Percentiles rank a stretch among this genome's conserved stretches.
These are phyloP conservation scores for Xerocomellus chrysenteron DNA, from an alignment of 768 basidiomycete species.

Conservation along the genomic window DNA sequence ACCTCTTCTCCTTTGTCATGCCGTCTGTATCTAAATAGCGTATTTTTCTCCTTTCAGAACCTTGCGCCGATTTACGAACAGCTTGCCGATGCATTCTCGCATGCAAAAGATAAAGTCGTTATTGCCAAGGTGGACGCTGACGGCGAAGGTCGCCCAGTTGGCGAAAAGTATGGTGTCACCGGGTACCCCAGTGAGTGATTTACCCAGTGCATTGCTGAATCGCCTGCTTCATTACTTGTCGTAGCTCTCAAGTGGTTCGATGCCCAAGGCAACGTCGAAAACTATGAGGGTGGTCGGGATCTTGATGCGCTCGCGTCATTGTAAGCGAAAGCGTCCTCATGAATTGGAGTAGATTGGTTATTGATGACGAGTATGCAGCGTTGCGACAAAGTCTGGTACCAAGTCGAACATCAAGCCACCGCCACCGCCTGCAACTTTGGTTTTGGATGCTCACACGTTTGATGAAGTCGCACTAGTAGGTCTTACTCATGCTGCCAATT, in stretches of 20 bases:
- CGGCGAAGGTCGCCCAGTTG: conserved; percentile 75
- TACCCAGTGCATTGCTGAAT: not conserved
- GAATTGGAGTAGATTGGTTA: not conserved
- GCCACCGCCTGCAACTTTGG: conserved; percentile 64
- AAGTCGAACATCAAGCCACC: conserved; percentile 89
- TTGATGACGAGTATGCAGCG: conserved; percentile 40
- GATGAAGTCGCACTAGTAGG: conserved; percentile 67
- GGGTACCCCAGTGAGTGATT: conserved; percentile 78
- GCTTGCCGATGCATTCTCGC: conserved; percentile 81
- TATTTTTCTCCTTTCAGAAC: conserved; percentile 48
- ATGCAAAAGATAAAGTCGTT: conserved; percentile 77
- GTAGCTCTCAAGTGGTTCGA: conserved; percentile 92
- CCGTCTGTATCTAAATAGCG: not conserved
- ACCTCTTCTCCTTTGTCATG: not conserved
- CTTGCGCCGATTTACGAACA: conserved; percentile 88
- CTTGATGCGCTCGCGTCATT: conserved; percentile 72
- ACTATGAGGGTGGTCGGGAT: conserved; percentile 79
- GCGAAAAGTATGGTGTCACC: conserved; percentile 73
- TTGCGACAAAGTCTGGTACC: conserved; percentile 71
- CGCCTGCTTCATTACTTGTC: conserved; percentile 8
- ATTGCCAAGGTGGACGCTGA: conserved; percentile 95
- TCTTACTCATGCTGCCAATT: conserved; percentile 14
- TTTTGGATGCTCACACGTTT: conserved; percentile 73
- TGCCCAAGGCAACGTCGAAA: conserved; percentile 59
- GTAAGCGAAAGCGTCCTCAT: conserved; percentile 43